Percentiles rank a stretch among this genome's conserved stretches.
Conservation (phyloP, 129 eudicot genomes). For the Saussurea involucrata region DNA sequence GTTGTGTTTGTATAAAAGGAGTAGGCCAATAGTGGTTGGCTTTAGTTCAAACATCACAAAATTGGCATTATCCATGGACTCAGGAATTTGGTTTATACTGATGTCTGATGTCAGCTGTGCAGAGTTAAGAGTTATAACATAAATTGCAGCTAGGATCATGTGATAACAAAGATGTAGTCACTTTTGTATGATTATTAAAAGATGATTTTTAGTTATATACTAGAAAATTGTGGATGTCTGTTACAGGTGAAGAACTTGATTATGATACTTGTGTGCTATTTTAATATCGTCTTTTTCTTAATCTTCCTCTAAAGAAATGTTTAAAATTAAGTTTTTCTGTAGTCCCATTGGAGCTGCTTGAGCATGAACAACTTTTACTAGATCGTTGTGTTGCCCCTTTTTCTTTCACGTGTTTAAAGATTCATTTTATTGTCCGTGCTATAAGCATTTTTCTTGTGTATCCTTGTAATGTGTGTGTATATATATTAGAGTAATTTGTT, state of each 20-base stretch:
- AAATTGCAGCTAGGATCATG: not conserved
- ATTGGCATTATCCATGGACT: not conserved
- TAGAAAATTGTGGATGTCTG: not conserved
- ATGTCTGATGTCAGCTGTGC: not conserved
- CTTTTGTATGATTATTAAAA: not conserved
- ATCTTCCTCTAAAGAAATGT: not conserved
- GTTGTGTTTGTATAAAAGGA: not conserved
- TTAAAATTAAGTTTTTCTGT: not conserved
- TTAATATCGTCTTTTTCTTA: not conserved
- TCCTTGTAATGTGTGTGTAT: not conserved
- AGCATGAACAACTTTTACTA: slow-evolving; percentile 13
- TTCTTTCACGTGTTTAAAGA: not conserved
- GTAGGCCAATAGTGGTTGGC: not conserved
- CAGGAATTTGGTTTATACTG: not conserved
- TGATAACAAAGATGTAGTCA: not conserved
- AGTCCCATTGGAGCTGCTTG: not conserved
- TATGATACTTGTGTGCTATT: not conserved
- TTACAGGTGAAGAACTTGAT: slow-evolving; percentile 10
- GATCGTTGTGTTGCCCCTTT: not conserved
- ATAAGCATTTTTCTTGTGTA: not conserved
- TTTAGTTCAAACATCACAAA: slow-evolving; percentile 4
- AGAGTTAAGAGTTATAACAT: not conserved
- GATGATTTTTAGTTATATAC: not conserved
- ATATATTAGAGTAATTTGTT: not conserved
- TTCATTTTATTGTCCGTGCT: not conserved